Conservation (phyloP, 257 asterid genomes). For the Capsicum chinense region DNA sequence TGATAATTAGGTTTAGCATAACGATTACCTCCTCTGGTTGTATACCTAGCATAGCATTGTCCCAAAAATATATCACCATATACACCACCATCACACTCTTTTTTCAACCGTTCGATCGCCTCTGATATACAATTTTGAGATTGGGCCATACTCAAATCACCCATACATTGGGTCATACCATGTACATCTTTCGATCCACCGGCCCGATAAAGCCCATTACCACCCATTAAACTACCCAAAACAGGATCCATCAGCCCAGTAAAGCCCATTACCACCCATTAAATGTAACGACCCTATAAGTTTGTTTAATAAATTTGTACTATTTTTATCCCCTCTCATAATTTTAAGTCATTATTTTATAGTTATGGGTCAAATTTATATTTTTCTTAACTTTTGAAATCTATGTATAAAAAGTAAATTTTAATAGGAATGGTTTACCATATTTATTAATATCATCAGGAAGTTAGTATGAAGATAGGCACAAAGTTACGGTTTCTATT, state of each 20-base stretch:
- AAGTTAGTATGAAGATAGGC: no score
- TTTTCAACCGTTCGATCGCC: slow-evolving; percentile 73
- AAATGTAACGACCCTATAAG: no score
- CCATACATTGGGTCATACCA: slow-evolving; percentile 94
- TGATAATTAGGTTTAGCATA: slow-evolving; percentile 51
- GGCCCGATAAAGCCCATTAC: slow-evolving; percentile 69
- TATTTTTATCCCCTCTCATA: no score
- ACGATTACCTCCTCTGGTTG: slow-evolving; percentile 62
- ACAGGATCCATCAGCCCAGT: slow-evolving; percentile 61
- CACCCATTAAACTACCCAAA: slow-evolving; percentile 60
- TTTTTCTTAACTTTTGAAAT: no score
- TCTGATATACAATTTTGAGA: slow-evolving; percentile 87
- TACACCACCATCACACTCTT: slow-evolving; percentile 89
- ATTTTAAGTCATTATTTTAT: no score
- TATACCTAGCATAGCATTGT: slow-evolving; percentile 90
- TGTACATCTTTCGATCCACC: slow-evolving; percentile 76
- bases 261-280: slow-evolving; percentile 35
- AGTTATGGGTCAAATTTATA: no score
- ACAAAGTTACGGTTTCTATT: no score
- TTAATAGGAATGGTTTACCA: no score
- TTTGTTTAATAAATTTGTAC: no score
- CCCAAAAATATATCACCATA: slow-evolving; percentile 90
- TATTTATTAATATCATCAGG: no score
- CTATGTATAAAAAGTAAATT: no score
- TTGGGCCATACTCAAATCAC: slow-evolving; percentile 79